Conservation (phyloP, 2,329 filamentous ascomycete genomes). For the Ilyonectria mors-panacis region DNA sequence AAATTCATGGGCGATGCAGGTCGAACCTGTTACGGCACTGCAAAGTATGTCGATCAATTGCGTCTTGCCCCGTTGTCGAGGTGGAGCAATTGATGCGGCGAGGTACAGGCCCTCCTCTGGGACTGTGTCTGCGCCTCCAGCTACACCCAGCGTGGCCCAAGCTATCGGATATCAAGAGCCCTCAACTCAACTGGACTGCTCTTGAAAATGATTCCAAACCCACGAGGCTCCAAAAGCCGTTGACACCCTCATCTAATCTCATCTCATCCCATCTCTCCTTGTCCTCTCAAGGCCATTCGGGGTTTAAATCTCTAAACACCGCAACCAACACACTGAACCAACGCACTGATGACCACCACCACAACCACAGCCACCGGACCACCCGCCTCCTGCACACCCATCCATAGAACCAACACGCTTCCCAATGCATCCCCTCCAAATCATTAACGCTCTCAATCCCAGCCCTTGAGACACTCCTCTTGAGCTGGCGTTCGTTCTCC, state of each 20-base stretch:
- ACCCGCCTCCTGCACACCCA: too few relatives aligned
- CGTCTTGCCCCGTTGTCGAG: background rate
- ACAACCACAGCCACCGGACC: background rate
- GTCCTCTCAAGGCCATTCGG: background rate
- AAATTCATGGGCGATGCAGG: background rate
- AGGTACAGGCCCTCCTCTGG: background rate
- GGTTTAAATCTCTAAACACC: background rate
- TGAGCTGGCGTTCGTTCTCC: background rate
- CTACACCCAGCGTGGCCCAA: background rate
- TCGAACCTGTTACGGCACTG: background rate
- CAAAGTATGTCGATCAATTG: background rate
- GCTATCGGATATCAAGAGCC: background rate
- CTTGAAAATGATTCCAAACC: background rate
- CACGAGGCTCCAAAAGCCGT: background rate
- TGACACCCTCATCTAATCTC: background rate
- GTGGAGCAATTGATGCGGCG: background rate
- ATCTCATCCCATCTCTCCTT: background rate
- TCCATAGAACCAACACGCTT: too few relatives aligned
- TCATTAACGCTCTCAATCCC: background rate
- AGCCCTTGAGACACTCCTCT: conserved; percentile 4
- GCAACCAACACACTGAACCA: background rate
- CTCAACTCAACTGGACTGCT: background rate
- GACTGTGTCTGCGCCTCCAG: too few relatives aligned
- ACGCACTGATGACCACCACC: background rate
- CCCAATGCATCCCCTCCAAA: background rate